Percentiles rank a stretch among this genome's conserved stretches.
phyloP scores from a whole-genome alignment of 768 basidiomycete species.

The Sporobolomyces phaffii region DNA sequence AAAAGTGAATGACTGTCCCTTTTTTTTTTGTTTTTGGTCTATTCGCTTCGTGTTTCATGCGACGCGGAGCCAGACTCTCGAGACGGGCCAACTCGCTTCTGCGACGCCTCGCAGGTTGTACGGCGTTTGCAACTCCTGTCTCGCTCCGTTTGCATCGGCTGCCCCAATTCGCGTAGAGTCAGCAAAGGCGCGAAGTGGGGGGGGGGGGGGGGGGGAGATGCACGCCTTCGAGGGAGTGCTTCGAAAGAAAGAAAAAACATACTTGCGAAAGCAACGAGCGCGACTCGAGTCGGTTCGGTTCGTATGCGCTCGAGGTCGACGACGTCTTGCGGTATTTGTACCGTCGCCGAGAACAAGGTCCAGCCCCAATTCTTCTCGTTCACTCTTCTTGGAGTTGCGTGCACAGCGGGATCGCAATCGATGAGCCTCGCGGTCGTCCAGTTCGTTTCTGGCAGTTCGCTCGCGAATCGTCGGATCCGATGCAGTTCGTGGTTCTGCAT shows the following conservation, averaged over 20 bases:
- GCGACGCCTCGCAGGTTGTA: slow-evolving; percentile 31
- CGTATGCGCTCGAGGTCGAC: neutral
- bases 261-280: slow-evolving; percentile 22
- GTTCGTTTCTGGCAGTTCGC: neutral
- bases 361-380: slow-evolving; percentile 17
- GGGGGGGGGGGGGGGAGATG: no score
- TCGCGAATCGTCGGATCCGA: slow-evolving; percentile 8
- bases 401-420: neutral
- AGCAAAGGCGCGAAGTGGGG: no score
- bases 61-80: neutral
- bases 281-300: neutral
- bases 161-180: no score
- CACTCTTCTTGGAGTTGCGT: neutral
- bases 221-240: no score
- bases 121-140: slow-evolving; percentile 21
- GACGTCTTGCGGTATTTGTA: neutral
- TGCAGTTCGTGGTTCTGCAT: neutral
- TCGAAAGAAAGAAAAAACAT: neutral
- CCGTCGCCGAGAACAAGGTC: slow-evolving; percentile 15
- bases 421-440: slow-evolving; percentile 8
- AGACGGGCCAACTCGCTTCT: slow-evolving; percentile 28
- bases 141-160: slow-evolving; percentile 17
- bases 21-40: no score
- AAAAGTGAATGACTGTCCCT: no score
- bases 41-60: no score